Base-by-base conservation (phyloP, 2,329 filamentous ascomycete species). In the Nemania sp. region DNA sequence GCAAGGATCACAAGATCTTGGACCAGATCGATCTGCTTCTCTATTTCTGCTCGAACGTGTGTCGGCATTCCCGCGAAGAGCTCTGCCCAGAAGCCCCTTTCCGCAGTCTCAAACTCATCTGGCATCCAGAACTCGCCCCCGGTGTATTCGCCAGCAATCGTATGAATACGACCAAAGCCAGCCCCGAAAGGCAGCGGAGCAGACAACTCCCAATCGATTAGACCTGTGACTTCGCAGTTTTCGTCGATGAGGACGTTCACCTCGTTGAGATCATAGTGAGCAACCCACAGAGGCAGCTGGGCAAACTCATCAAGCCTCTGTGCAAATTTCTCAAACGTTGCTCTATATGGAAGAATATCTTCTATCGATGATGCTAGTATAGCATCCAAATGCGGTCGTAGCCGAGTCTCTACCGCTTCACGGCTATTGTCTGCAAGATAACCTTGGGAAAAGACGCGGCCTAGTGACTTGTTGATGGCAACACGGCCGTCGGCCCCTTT, bases 1-100 rank as follows among this genome's bases (percentile, higher is more conserved):
- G 56, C 66, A 17, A 69, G 56, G 8, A 67, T 60, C 12, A 70
- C 61, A 5, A 58, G 63, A 47, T 70, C 64, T 54, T 71, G 67
- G 24, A 70, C 61, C 30, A 68, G 56, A 17, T 56, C 49, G 33
- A 73, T 63, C 15, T 67, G 63, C 44, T 68, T 66, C 42, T 70
- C 66, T 33, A 75, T 55, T 15, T 65, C 56, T 36, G 62, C 63
- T 33, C 61, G 61, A 60, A 57, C 57, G 47, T 64, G 36, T 22
- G 41, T 19, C 1, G 64, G 39, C 62, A 65, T 70, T 11, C 61
- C 65, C 31, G 51, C 37, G 23, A 68, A 63, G 24, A 68, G 36
- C 30, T 57, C 57, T 28, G 48, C 43, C 66, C 64, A 68, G 49
- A 70, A 65, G 15, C 19, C 62, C 31, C 57, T 43, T 56, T 66